Base-by-base conservation (phyloP, 495 filamentous ascomycete species). In the Acidiella bohemica region DNA sequence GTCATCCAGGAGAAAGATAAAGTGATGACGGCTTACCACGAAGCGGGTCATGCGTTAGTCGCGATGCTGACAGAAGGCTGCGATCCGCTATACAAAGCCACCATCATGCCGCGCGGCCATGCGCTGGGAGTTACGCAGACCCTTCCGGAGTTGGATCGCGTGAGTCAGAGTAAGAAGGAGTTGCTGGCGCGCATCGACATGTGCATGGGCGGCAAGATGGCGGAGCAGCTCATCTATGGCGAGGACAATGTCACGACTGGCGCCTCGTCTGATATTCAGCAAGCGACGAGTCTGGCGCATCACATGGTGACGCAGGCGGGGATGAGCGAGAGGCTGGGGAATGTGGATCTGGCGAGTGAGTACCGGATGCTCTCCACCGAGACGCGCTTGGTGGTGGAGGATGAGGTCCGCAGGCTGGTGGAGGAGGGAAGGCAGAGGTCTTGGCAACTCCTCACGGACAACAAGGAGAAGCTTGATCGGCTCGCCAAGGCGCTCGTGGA, bases 1-100 rank as follows among this genome's bases (percentile, higher is more conserved):
- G 75, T 95, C 44, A 92, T 96, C 44, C 80, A 80, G 32, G 71
- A 84, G 38, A 81, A 87, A 62, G 87, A 96, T 58, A 80, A 78
- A 57, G 55, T 80, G 37, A 76, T 85, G 68, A 97, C 90, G 25
- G 90, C 90, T 2, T 97, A 97, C 51, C 90, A 97, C 61, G 90
- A 97, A 60, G 90, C 86, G 42, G 90, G 90, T 2, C 90, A 97
- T 60, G 85, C 92, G 3, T 71, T 97, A 5, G 83, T 95, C 50
- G 77, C 74, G 18, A 73, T 93, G 56, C 83, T 84, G 44, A 84
- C 84, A 9, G 68, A 73, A 25, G 74, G 70, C 4, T 68, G 76
- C 13, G 73, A 67, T 25, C 82, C 80, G 3, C 64, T 97, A 6
- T 93, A 97, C 70, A 97, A 97, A 62, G 85, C 92, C 41, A 97